phyloP scores from a whole-genome alignment of 768 basidiomycete genomes.

The Auriculariales sp. region DNA sequence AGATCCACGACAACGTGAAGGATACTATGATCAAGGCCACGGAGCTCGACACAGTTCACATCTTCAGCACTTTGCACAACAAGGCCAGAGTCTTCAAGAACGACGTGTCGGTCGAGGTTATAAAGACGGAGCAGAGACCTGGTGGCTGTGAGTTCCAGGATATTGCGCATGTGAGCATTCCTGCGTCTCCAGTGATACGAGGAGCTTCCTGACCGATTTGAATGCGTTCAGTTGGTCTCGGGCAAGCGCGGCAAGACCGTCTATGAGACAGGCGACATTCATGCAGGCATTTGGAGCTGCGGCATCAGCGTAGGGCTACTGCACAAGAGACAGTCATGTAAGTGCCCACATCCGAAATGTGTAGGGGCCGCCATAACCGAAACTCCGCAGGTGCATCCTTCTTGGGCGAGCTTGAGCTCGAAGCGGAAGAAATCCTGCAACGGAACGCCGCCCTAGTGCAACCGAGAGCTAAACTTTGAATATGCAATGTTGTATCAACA shows the following conservation, averaged over 20 bases:
- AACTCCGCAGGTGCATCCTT: no score
- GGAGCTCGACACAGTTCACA: conserved; percentile 77
- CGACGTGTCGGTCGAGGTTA: conserved; percentile 68
- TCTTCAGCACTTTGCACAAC: conserved; percentile 77
- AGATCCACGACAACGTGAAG: conserved; percentile 80
- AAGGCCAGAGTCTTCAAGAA: conserved; percentile 83
- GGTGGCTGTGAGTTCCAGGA: conserved; percentile 85
- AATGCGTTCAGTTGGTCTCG: conserved; percentile 35
- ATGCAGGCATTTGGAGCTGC: conserved; percentile 77
- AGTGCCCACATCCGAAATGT: no score
- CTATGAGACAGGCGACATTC: conserved; percentile 72
- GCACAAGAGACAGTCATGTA: neutral
- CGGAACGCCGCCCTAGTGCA: no score
- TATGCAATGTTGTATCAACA: no score
- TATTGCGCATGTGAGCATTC: conserved; percentile 30
- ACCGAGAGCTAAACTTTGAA: no score
- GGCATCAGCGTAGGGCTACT: conserved; percentile 45
- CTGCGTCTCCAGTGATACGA: conserved; percentile 15
- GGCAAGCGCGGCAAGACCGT: conserved; percentile 56
- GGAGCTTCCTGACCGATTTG: neutral
- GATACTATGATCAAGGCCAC: conserved; percentile 71
- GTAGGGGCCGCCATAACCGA: no score
- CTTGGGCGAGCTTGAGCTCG: no score
- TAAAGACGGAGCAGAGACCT: conserved; percentile 63
- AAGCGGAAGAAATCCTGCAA: no score